Evolutionary conservation across 192 early-diverging fungal genomes (phyloP).

Genomic region (Mortierella hygrophila): DNA sequence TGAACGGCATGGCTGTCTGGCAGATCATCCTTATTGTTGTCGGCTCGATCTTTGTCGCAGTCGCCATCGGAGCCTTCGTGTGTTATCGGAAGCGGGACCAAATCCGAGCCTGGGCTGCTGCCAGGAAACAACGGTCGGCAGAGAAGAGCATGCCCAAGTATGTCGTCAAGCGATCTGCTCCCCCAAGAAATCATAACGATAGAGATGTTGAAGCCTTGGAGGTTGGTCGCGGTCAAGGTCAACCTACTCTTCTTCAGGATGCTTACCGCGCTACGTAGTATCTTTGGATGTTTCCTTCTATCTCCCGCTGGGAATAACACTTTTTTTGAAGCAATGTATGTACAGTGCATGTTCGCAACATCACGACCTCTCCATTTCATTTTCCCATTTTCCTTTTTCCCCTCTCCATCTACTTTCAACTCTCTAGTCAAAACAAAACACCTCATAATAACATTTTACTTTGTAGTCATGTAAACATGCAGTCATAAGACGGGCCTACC

Average conservation of each 20-base stretch:
- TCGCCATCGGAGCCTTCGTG: constrained; percentile 34
- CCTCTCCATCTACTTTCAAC: no score
- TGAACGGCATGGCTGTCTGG: constrained; percentile 56
- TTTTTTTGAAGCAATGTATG: background rate
- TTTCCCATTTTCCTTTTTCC: background rate
- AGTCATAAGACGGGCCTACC: no score
- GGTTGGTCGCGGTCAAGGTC: background rate
- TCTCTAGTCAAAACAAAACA: no score
- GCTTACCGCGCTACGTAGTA: constrained; percentile 7
- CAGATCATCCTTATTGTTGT: constrained; percentile 65
- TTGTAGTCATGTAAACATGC: no score
- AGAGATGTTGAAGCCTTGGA: background rate
- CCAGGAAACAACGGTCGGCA: constrained; percentile 18
- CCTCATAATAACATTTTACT: no score
- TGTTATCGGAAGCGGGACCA: constrained; percentile 47
- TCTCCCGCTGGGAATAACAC: no score
- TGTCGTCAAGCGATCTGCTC: constrained; percentile 18
- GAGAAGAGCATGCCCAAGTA: background rate
- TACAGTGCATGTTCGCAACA: background rate
- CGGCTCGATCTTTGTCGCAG: constrained; percentile 49
- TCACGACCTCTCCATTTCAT: background rate
- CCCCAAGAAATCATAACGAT: background rate
- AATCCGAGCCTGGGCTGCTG: constrained; percentile 46
- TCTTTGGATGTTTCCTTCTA: no score
- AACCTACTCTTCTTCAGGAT: constrained; percentile 30